Evolutionary conservation across 805 yeast genomes (phyloP).

Genomic region (Sugiyamaella valdiviana): DNA sequence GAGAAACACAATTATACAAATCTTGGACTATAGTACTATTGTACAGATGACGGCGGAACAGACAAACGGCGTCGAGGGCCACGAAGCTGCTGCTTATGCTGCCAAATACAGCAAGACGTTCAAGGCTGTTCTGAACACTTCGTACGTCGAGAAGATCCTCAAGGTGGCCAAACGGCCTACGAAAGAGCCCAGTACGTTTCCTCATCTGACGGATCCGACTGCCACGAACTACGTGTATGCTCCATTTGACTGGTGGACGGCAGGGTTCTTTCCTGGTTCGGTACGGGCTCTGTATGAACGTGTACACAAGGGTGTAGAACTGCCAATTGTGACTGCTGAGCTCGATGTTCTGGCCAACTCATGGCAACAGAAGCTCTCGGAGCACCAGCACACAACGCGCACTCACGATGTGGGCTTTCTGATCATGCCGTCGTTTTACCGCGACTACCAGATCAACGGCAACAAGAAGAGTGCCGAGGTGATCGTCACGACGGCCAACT

Average conservation of each 20-base stretch:
- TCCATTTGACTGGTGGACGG: conserved; percentile 12
- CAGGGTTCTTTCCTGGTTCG: conserved; percentile 15
- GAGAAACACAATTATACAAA: no score
- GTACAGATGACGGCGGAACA: neutral
- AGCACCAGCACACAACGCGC: conserved; percentile 14
- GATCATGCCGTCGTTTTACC: conserved; percentile 24
- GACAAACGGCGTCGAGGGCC: neutral
- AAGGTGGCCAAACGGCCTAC: neutral
- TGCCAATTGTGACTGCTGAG: neutral
- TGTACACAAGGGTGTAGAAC: neutral
- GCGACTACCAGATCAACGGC: conserved; percentile 23
- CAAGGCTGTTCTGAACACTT: neutral
- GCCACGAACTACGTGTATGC: neutral
- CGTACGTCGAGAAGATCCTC: neutral
- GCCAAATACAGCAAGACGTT: neutral
- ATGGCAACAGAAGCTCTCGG: conserved; percentile 2
- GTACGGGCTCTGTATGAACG: conserved; percentile 10
- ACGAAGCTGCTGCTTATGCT: neutral
- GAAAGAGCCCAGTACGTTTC: neutral
- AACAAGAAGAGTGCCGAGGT: conserved; percentile 17
- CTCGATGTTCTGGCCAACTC: neutral
- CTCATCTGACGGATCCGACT: neutral
- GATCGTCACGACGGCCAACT: conserved; percentile 25
- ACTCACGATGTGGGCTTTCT: conserved; percentile 31
- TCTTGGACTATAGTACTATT: no score